A percentile compares a stretch with the other conserved stretches of the same genome.
These are phyloP conservation scores for Trametes sanguinea DNA, from an alignment of 768 basidiomycete genomes.

Conservation along the genomic window DNA sequence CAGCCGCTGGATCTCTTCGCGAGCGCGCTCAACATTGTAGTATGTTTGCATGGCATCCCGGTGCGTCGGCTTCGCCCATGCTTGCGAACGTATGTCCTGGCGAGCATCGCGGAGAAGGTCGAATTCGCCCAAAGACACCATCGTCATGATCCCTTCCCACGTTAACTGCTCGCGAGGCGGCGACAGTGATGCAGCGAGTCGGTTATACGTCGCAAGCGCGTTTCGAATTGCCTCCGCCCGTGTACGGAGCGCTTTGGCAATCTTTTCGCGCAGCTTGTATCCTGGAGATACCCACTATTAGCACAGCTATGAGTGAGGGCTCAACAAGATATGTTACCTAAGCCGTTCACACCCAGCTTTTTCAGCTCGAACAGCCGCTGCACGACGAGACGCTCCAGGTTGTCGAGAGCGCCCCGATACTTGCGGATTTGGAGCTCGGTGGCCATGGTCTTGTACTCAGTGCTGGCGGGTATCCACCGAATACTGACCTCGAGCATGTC, in stretches of 20 bases:
- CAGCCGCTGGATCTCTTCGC: slow-evolving; percentile 35
- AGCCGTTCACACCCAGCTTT: slow-evolving; percentile 31
- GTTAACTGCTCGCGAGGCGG: slow-evolving; percentile 19
- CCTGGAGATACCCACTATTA: slow-evolving; percentile 25
- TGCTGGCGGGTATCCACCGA: slow-evolving; percentile 18
- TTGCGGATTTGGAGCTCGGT: slow-evolving; percentile 9
- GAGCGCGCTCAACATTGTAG: slow-evolving; percentile 33
- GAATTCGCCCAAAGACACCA: slow-evolving; percentile 32
- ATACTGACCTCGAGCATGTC: slow-evolving; percentile 10
- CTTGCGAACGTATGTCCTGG: slow-evolving; percentile 30
- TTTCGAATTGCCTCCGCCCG: slow-evolving; percentile 35
- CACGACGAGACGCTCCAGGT: slow-evolving; percentile 35
- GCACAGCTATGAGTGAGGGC: no score
- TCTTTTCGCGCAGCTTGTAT: slow-evolving; percentile 37
- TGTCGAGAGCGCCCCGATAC: slow-evolving; percentile 30
- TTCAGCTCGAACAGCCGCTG: slow-evolving; percentile 35
- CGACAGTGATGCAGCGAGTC: slow-evolving; percentile 22
- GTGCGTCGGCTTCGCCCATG: slow-evolving; percentile 41
- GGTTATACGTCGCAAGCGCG: slow-evolving; percentile 38
- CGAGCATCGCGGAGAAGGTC: slow-evolving; percentile 35
- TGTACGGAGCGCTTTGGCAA: slow-evolving; percentile 37
- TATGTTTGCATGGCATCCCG: slow-evolving; percentile 32
- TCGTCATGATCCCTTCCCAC: slow-evolving; percentile 15
- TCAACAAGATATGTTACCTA: slow-evolving; percentile 15
- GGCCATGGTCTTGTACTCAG: slow-evolving; percentile 17